A percentile compares a stretch with the other conserved stretches of the same genome.
These are phyloP conservation scores for Paracorniculantispora psalliotae DNA, from an alignment of 2,329 filamentous ascomycete genomes.

Conservation along the genomic window DNA sequence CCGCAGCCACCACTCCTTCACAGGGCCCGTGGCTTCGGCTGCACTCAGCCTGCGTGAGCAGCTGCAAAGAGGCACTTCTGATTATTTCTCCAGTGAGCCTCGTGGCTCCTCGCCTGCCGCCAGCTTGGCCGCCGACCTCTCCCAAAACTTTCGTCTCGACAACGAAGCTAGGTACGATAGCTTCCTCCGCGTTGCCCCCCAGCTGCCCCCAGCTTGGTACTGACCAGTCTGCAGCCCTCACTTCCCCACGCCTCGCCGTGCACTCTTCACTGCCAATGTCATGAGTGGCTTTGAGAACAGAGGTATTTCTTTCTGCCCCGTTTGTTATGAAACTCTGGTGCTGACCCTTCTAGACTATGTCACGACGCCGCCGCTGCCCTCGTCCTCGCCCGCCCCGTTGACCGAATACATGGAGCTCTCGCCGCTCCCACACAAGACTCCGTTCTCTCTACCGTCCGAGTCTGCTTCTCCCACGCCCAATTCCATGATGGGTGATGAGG, in stretches of 20 bases:
- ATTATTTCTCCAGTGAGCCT: conserved; percentile 79
- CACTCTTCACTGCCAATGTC: conserved; percentile 36
- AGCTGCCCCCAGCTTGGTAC: background rate
- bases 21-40: conserved; percentile 51
- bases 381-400: conserved; percentile 71
- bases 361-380: conserved; percentile 76
- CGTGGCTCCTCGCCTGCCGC: conserved; percentile 85
- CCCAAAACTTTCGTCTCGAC: conserved; percentile 95
- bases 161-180: conserved; percentile 67
- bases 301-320: conserved; percentile 24
- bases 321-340: background rate
- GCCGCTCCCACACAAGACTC: conserved; percentile 80
- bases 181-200: background rate
- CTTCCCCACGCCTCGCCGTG: conserved; percentile 37
- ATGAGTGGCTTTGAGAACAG: conserved; percentile 31
- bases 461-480: conserved; percentile 69
- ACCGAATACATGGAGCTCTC: conserved; percentile 90
- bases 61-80: conserved; percentile 53
- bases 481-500: conserved; percentile 40
- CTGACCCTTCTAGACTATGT: conserved; percentile 52
- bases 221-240: conserved; percentile 27
- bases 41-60: conserved; percentile 74
- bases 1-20: conserved; percentile 44
- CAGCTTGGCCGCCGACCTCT: conserved; percentile 87
- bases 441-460: conserved; percentile 61